Evolutionary conservation across 2,329 filamentous ascomycete species (phyloP).

Genomic region (Aciculosporium take): DNA sequence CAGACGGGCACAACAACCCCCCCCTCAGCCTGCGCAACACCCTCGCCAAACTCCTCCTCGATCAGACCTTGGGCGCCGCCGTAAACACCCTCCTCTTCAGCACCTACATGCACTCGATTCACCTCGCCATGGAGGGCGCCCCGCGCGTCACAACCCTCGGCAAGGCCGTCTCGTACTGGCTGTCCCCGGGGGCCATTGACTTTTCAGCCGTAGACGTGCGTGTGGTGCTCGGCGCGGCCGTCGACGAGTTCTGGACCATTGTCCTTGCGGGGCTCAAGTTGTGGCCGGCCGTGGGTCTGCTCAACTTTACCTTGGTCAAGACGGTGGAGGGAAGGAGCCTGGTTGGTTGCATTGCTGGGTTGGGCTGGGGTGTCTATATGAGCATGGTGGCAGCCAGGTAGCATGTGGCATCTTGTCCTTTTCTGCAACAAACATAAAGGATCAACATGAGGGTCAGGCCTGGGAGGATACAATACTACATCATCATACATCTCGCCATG

Average conservation of each 20-base stretch:
- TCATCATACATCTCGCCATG: no score
- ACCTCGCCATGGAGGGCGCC: conserved; percentile 30
- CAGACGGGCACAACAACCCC: background rate
- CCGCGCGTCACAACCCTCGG: conserved; percentile 23
- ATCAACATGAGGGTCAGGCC: no score
- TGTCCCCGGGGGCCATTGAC: conserved; percentile 27
- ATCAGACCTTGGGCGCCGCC: conserved; percentile 52
- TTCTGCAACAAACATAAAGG: no score
- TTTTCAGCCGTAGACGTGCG: conserved; percentile 30
- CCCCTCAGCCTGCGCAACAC: conserved; percentile 49
- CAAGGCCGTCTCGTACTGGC: conserved; percentile 20
- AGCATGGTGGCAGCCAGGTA: conserved; percentile 39
- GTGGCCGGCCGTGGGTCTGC: conserved; percentile 55
- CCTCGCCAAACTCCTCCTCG: conserved; percentile 49
- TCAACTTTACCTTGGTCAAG: conserved; percentile 55
- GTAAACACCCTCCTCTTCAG: conserved; percentile 54
- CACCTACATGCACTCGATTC: conserved; percentile 42
- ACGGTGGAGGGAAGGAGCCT: conserved; percentile 58
- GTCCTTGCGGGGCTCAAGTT: conserved; percentile 53
- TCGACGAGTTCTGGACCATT: conserved; percentile 47
- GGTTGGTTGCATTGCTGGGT: conserved; percentile 56
- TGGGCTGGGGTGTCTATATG: conserved; percentile 63
- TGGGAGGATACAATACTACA: no score
- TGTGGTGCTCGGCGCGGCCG: conserved; percentile 27
- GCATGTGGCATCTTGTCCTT: background rate